A percentile compares a stretch with the other conserved stretches of the same genome.
These are phyloP conservation scores for Suillus placidus DNA, from an alignment of 768 basidiomycete species.

Conservation along the genomic window DNA sequence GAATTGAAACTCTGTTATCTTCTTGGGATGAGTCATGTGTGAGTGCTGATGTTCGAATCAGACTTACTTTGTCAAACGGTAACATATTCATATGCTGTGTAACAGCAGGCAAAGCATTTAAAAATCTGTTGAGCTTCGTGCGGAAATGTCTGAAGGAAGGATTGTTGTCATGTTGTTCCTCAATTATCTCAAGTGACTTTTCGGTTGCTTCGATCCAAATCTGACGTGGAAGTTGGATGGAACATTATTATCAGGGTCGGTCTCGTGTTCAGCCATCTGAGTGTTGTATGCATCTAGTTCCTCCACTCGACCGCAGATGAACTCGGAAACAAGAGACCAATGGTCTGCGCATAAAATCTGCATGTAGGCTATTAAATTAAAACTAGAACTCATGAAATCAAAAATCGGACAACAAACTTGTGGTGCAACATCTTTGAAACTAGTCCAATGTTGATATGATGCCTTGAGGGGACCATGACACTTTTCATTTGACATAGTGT, in stretches of 20 bases:
- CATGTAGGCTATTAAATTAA: too few relatives aligned
- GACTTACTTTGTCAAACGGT: not conserved
- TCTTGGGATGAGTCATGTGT: not conserved
- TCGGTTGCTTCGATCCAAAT: not conserved
- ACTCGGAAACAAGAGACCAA: too few relatives aligned
- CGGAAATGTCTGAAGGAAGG: not conserved
- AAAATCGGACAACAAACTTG: too few relatives aligned
- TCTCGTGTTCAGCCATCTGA: too few relatives aligned
- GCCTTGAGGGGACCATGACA: too few relatives aligned
- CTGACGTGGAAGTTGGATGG: not conserved
- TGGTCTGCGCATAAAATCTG: too few relatives aligned
- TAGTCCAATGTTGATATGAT: too few relatives aligned
- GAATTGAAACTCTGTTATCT: constrained; percentile 33
- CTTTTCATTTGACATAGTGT: too few relatives aligned
- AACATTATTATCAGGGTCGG: not conserved
- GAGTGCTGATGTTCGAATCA: not conserved
- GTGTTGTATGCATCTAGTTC: too few relatives aligned
- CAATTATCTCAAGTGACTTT: not conserved
- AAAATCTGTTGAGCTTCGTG: not conserved
- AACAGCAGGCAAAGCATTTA: not conserved
- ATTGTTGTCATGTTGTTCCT: not conserved
- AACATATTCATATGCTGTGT: not conserved
- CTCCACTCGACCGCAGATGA: too few relatives aligned
- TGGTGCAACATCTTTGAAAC: too few relatives aligned
- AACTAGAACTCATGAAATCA: too few relatives aligned